A percentile compares a stretch with the other conserved stretches of the same genome.
These are phyloP conservation scores for Didymosphaeria variabile DNA, from an alignment of 2,329 filamentous ascomycete species.

Conservation along the genomic window DNA sequence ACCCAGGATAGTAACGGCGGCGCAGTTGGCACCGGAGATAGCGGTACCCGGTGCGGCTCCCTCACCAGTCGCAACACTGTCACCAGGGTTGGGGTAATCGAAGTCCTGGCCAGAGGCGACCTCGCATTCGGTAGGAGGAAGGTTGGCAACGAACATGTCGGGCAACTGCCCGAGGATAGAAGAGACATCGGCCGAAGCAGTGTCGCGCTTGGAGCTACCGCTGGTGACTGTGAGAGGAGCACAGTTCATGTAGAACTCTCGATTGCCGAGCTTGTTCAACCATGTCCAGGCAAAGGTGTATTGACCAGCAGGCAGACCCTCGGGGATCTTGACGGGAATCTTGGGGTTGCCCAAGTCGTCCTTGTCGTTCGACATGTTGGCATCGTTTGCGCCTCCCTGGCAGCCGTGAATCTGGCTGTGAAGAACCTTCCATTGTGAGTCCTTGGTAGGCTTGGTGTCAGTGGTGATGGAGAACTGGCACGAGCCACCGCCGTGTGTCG, in stretches of 20 bases:
- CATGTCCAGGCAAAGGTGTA: constrained; percentile 92
- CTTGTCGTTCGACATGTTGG: constrained; percentile 43
- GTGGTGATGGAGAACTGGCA: constrained; percentile 90
- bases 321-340: constrained; percentile 78
- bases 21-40: constrained; percentile 40
- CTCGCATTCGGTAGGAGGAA: constrained; percentile 63
- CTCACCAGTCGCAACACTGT: constrained; percentile 51
- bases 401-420: constrained; percentile 88
- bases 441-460: constrained; percentile 69
- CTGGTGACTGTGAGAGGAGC: constrained; percentile 73
- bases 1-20: constrained; percentile 38
- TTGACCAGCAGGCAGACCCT: constrained; percentile 73
- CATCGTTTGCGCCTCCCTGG: constrained; percentile 61
- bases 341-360: constrained; percentile 63
- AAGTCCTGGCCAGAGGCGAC: constrained; percentile 66
- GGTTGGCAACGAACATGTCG: constrained; percentile 78
- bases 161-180: constrained; percentile 68
- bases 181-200: constrained; percentile 24
- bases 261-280: constrained; percentile 92
- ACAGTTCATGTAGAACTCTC: constrained; percentile 99
- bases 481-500: constrained; percentile 88
- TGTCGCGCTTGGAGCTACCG: constrained; percentile 50
- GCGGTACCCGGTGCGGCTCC: constrained; percentile 44
- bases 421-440: constrained; percentile 84
- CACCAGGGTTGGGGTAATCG: constrained; percentile 74